Evolutionary conservation across 768 basidiomycete species (phyloP), one percentile per base, ranked within the genome.

Genomic region (Astraeus odoratus): DNA sequence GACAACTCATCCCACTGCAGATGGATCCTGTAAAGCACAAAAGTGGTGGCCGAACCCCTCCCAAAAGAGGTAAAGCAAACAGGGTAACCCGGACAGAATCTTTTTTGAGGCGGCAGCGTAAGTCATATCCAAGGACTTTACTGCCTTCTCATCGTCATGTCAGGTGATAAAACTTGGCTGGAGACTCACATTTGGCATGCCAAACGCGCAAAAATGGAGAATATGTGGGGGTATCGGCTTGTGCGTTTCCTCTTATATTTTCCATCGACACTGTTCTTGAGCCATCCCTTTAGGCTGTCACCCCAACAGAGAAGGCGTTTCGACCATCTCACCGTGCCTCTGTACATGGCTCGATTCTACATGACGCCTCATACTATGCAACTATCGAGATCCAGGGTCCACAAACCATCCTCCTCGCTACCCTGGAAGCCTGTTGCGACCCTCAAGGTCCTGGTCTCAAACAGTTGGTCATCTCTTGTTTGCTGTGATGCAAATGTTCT

Each of bases 111-210:
- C 77, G 95, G 46, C 93, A 96, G 63, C 66, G 95, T 95, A 15
- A 40, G 57, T 53, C 18, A 26, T 8, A 3, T 22, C 23, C 36
- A 23, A 65, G 43, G 9, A 3, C 8, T 3, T 7, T 25, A 26
- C 8, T 5, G 13, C 25, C 6, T 35, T 40, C 15, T 37, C 15
- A 34, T 42, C 39, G 25, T 40, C 4, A 22, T 39, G 33, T 2
- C 51, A 96, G 94, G 72, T 24, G 75, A 87, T 51, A 97, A 97
- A 62, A 69, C 75, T 10, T 98, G 95, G 95, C 78, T 99, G 0
- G 91, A 95, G 59, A 95, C 93, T 5, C 96, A 99, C 61, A 66
- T 98, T 16, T 98, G 93, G 91, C 95, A 97, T 56, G 88, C 93
- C 1, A 98, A 97, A 65, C 79, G 96, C 5, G 95, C 95, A 82